Conservation (phyloP, 176 grass and related monocot genomes). For the Rhynchospora tenuis region DNA sequence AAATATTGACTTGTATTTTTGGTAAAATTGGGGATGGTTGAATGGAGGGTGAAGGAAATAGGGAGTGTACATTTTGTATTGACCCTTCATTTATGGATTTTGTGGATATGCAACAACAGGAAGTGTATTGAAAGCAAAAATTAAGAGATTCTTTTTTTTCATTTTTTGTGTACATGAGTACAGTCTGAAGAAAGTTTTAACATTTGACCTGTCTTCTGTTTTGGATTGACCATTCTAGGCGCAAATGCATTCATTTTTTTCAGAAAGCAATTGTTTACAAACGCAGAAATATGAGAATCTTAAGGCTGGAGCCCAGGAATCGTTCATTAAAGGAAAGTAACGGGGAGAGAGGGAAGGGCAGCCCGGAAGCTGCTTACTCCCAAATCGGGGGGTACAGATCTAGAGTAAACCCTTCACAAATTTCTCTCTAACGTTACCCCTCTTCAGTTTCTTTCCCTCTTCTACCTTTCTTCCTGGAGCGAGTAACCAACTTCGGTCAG, state of each 20-base stretch:
- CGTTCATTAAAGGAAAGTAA: too few species aligned
- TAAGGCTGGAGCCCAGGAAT: too few species aligned
- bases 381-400: too few species aligned
- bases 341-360: too few species aligned
- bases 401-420: too few species aligned
- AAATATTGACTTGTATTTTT: slow-evolving; percentile 13
- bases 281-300: background rate
- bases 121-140: slow-evolving; percentile 11
- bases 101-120: slow-evolving; percentile 21
- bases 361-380: too few species aligned
- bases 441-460: too few species aligned
- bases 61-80: background rate
- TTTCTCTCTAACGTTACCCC: too few species aligned
- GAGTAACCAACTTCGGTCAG: too few species aligned
- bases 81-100: slow-evolving; percentile 3
- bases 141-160: slow-evolving; percentile 14
- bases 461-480: too few species aligned
- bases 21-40: background rate
- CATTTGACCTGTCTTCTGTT: background rate
- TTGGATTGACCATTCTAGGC: background rate
- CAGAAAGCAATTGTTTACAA: background rate
- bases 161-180: slow-evolving; percentile 8
- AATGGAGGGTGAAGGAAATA: background rate
- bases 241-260: background rate
- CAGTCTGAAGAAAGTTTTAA: background rate